These are phyloP conservation scores for Diaporthe amygdali DNA, from an alignment of 2,329 filamentous ascomycete species.

Conservation along the genomic window DNA sequence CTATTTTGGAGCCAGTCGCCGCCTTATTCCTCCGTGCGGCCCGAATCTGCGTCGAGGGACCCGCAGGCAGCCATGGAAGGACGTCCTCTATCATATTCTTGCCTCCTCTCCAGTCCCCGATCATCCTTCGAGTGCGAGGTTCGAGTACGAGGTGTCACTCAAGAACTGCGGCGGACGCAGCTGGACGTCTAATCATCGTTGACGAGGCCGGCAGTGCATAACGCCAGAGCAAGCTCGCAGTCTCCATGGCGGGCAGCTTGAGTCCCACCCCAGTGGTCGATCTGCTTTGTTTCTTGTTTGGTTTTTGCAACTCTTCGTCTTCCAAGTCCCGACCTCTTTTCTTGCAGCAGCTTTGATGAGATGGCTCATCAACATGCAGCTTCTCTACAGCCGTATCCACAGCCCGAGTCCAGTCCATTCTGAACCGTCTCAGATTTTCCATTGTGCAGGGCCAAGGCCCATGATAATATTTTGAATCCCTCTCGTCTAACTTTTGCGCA, in stretches of 20 bases:
- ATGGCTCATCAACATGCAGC: slow-evolving; percentile 24
- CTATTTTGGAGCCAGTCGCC: background rate
- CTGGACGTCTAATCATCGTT: background rate
- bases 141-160: background rate
- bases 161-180: background rate
- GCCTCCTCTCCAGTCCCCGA: background rate
- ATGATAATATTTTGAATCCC: background rate
- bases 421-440: slow-evolving; percentile 45
- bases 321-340: background rate
- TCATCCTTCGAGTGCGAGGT: background rate
- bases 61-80: background rate
- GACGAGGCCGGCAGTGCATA: slow-evolving; percentile 27
- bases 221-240: slow-evolving; percentile 37
- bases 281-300: slow-evolving; percentile 17
- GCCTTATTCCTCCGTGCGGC: slow-evolving; percentile 3
- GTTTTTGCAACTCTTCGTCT: background rate
- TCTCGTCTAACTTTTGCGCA: slow-evolving; percentile 29
- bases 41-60: background rate
- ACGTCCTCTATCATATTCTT: too few species aligned
- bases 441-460: slow-evolving; percentile 41
- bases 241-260: slow-evolving; percentile 30
- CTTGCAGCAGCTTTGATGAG: background rate
- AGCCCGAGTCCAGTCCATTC: slow-evolving; percentile 38
- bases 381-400: slow-evolving; percentile 34
- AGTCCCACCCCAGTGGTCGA: background rate